A percentile compares a stretch with the other conserved stretches of the same genome.
These are phyloP conservation scores for Marasmius fiardii DNA, from an alignment of 1,284 basidiomycete species.

Conservation along the genomic window DNA sequence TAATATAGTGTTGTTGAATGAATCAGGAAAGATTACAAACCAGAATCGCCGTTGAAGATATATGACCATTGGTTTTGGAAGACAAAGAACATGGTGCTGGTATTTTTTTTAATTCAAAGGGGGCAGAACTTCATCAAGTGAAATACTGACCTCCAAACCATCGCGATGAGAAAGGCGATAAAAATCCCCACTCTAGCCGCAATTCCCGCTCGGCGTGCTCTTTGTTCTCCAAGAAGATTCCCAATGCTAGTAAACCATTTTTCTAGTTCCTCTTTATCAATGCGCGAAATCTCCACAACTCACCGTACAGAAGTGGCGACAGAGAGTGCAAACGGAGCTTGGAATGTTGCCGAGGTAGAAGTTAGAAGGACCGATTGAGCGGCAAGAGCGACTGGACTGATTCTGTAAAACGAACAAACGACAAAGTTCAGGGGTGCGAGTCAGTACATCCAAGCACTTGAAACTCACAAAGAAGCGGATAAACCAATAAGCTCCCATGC, in stretches of 20 bases:
- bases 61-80: slow-evolving; percentile 78
- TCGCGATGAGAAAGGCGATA: slow-evolving; percentile 55
- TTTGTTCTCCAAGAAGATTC: slow-evolving; percentile 75
- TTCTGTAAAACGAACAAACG: slow-evolving; percentile 17
- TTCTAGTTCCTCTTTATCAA: no score
- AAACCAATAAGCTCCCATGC: slow-evolving; percentile 78
- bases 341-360: slow-evolving; percentile 76
- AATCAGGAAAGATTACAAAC: slow-evolving; percentile 27
- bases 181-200: slow-evolving; percentile 62
- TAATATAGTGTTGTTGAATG: not conserved
- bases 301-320: slow-evolving; percentile 83
- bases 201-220: slow-evolving; percentile 63
- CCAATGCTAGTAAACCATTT: slow-evolving; percentile 52
- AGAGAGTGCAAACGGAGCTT: slow-evolving; percentile 80
- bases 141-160: slow-evolving; percentile 56
- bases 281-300: no score
- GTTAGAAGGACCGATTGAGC: slow-evolving; percentile 74
- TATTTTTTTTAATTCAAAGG: no score
- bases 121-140: not conserved
- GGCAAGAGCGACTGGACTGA: slow-evolving; percentile 61
- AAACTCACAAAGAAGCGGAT: slow-evolving; percentile 54
- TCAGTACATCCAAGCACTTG: no score
- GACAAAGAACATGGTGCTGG: slow-evolving; percentile 64
- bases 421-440: not conserved
- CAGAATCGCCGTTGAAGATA: slow-evolving; percentile 82